Conservation (phyloP, 2,329 filamentous ascomycete genomes). For the Pseudocercospora cruenta region DNA sequence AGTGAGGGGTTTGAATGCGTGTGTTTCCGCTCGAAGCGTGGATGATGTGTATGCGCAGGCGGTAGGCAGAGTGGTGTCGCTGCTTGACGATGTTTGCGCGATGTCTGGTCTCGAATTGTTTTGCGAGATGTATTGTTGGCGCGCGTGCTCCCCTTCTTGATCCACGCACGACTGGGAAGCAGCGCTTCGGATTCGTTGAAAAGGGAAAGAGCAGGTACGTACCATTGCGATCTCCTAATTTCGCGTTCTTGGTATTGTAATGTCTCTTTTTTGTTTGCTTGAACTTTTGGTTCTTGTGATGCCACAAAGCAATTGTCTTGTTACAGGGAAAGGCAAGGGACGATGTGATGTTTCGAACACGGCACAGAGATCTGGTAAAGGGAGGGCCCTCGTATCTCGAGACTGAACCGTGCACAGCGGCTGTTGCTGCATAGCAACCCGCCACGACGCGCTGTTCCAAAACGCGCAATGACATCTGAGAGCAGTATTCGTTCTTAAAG, state of each 20-base stretch:
- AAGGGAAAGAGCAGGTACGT: conserved; percentile 12
- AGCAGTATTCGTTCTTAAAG: too few species aligned
- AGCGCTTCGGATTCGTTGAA: conserved; percentile 5
- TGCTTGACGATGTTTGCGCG: not conserved
- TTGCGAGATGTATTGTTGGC: not conserved
- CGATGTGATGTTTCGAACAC: not conserved
- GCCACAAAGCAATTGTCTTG: conserved; percentile 5
- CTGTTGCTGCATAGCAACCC: not conserved
- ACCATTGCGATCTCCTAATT: conserved; percentile 1
- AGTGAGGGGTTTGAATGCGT: not conserved
- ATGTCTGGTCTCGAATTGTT: not conserved
- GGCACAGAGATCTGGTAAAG: not conserved
- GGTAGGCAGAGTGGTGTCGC: not conserved
- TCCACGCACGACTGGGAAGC: not conserved
- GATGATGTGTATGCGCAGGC: not conserved
- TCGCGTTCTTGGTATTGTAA: not conserved
- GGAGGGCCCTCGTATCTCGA: not conserved
- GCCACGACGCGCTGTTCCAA: not conserved
- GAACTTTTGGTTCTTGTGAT: not conserved
- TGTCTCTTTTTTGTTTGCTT: not conserved
- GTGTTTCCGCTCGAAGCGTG: not conserved
- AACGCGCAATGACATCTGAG: not conserved
- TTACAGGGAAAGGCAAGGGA: not conserved
- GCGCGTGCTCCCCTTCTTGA: not conserved
- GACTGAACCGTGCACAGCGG: not conserved